These are phyloP conservation scores for Oryza meyeriana DNA, from an alignment of 176 grass and related monocot species.

Conservation along the genomic window DNA sequence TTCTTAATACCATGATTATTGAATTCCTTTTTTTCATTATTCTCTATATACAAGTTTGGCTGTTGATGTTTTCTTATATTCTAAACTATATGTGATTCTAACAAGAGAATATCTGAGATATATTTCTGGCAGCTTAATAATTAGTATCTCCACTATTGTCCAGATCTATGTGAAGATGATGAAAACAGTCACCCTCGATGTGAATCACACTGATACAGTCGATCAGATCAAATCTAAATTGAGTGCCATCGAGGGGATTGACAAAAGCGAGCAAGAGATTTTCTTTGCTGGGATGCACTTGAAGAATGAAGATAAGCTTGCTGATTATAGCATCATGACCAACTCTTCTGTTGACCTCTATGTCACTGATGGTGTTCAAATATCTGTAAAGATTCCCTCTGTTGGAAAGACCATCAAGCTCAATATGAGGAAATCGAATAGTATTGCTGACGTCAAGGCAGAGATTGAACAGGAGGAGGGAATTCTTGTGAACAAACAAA, in stretches of 20 bases:
- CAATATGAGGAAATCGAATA: constrained; percentile 34
- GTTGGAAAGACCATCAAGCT: constrained; percentile 45
- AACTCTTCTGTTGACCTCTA: constrained; percentile 39
- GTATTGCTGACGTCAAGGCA: constrained; percentile 37
- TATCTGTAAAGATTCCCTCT: constrained; percentile 39
- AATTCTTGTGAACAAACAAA: constrained; percentile 34
- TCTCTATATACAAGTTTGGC: background rate
- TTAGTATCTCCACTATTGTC: constrained; percentile 1
- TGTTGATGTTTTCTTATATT: constrained; percentile 5
- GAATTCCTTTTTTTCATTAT: background rate
- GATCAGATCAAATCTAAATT: constrained; percentile 43
- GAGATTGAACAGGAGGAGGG: constrained; percentile 18
- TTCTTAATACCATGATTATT: background rate
- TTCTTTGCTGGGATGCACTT: constrained; percentile 47
- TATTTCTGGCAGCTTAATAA: background rate
- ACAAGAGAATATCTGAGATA: background rate
- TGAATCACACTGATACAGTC: constrained; percentile 31
- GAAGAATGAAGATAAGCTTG: constrained; percentile 29
- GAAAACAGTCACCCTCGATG: constrained; percentile 39
- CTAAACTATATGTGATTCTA: background rate
- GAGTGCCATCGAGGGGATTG: constrained; percentile 33
- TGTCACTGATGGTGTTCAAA: constrained; percentile 40
- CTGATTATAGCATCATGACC: constrained; percentile 40
- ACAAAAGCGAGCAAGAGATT: constrained; percentile 30
- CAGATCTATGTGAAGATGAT: constrained; percentile 46